Evolutionary conservation across 176 grass and related monocot genomes (phyloP).

Genomic region (Stipa capillata): DNA sequence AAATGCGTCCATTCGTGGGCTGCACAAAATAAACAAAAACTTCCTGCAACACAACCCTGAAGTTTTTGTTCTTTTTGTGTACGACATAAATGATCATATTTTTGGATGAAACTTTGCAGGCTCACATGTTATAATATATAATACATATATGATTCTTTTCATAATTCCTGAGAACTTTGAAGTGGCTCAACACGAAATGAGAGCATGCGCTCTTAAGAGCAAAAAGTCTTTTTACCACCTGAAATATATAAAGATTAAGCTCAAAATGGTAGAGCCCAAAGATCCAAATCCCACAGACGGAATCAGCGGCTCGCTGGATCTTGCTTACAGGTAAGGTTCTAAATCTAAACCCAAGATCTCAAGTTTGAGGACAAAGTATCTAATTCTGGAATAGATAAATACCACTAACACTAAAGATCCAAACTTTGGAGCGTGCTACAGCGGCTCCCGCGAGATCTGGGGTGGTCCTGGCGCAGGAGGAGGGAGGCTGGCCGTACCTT

Average conservation of each 20-base stretch:
- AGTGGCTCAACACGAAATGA: too few relatives aligned
- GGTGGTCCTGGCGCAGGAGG: background rate
- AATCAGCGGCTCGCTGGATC: background rate
- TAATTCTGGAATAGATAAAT: background rate
- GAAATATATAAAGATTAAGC: background rate
- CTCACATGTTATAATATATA: too few relatives aligned
- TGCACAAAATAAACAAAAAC: too few relatives aligned
- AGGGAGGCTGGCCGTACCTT: constrained; percentile 41
- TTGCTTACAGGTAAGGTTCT: background rate
- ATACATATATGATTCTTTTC: too few relatives aligned
- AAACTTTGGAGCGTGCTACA: constrained; percentile 22
- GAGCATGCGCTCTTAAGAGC: too few relatives aligned
- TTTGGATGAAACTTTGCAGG: too few relatives aligned
- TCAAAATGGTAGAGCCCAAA: background rate
- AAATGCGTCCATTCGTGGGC: too few relatives aligned
- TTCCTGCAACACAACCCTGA: too few relatives aligned
- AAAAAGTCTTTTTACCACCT: too few relatives aligned
- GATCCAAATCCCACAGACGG: constrained; percentile 2
- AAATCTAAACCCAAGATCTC: constrained; percentile 7
- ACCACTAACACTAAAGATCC: background rate
- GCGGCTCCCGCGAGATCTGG: constrained; percentile 57
- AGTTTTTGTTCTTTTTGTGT: too few relatives aligned
- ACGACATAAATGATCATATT: too few relatives aligned
- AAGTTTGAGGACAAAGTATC: background rate
- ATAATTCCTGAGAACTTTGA: too few relatives aligned